Base-by-base conservation (phyloP, 2,329 filamentous ascomycete genomes). In the Ophiocordyceps polyrhachis-furcata region DNA sequence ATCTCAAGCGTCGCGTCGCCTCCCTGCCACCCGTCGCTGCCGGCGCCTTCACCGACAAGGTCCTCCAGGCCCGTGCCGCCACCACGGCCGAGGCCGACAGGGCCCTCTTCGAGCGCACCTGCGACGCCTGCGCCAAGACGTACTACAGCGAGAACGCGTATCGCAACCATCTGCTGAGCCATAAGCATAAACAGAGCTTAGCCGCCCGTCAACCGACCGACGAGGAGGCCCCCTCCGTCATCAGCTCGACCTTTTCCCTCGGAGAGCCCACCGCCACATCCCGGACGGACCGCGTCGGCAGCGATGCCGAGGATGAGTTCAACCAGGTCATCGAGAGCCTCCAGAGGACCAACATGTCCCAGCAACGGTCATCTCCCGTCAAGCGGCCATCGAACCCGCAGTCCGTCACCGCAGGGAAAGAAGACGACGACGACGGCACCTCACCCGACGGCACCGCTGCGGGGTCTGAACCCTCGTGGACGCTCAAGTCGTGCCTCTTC, bases 111-210 rank as follows among this genome's bases (percentile, higher is more conserved):
- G 86, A 95, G 61, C 87, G 83, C 57, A 66, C 70, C 28, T 98
- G 91, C 62, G 69, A 77, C 3, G 73, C 79, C 19, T 98, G 91
- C 67, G 75, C 83, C 56, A 93, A 93, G 68, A 87, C 83, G 14
- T 98, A 93, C 63, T 96, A 81, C 68, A 96, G 88, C 64, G 85
- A 95, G 58, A 95, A 95, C 65, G 89, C 91, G 31, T 96, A 83
- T 63, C 78, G 81, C 58, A 98, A 96, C 63, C 91, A 98, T 58
- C 62, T 96, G 46, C 79, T 79, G 47, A 95, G 88, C 65, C 80
- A 85, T 53, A 94, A 94, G 63, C 91, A 98, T 64, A 85, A 79
- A 62, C 51, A 54, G 31, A 64, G 62, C 46, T 71, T 81, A 47
- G 69, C 74, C 29, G 68, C 69, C 21, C 57, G 59, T 31, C 50